phyloP scores from a whole-genome alignment of 345 rosid species.

The Arabidopsis arenosa region DNA sequence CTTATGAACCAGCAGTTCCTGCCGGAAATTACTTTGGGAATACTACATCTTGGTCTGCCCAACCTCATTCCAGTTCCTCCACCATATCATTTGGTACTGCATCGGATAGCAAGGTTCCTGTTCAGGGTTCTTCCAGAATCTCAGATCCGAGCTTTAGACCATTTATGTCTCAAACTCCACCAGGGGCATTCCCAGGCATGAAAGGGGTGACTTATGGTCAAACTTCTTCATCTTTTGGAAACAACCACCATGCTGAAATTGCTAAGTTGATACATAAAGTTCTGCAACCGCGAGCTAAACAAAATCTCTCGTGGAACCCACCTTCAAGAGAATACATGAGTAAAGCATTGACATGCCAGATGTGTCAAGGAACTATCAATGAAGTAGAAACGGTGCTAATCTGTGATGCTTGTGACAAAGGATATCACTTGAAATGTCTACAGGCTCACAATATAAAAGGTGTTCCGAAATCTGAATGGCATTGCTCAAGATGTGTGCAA shows the following conservation, averaged over 20 bases:
- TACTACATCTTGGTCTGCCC: conserved; percentile 81
- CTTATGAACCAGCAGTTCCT: conserved; percentile 50
- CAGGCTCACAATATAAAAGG: conserved; percentile 69
- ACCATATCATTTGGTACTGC: conserved; percentile 56
- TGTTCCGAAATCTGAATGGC: conserved; percentile 97
- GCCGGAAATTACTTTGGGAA: conserved; percentile 56
- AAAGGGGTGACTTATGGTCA: conserved; percentile 63
- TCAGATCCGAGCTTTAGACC: conserved; percentile 68
- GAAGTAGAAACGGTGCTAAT: conserved; percentile 87
- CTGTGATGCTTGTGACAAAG: conserved; percentile 97
- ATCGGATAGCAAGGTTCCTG: conserved; percentile 57
- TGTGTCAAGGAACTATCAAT: conserved; percentile 66
- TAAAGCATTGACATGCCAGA: conserved; percentile 77
- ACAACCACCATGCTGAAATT: conserved; percentile 71
- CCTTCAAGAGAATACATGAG: conserved; percentile 97
- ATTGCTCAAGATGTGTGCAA: conserved; percentile 80
- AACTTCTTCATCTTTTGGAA: conserved; percentile 54
- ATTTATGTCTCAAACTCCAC: conserved; percentile 56
- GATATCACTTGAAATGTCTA: conserved; percentile 87
- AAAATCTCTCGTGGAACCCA: conserved; percentile 84
- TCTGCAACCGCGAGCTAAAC: conserved; percentile 71
- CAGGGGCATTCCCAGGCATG: conserved; percentile 55
- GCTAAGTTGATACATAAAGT: conserved; percentile 75
- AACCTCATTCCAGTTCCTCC: conserved; percentile 55
- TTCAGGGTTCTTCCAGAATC: conserved; percentile 57